phyloP scores from a whole-genome alignment of 1,284 basidiomycete genomes.

The Cryptococcus sp. region DNA sequence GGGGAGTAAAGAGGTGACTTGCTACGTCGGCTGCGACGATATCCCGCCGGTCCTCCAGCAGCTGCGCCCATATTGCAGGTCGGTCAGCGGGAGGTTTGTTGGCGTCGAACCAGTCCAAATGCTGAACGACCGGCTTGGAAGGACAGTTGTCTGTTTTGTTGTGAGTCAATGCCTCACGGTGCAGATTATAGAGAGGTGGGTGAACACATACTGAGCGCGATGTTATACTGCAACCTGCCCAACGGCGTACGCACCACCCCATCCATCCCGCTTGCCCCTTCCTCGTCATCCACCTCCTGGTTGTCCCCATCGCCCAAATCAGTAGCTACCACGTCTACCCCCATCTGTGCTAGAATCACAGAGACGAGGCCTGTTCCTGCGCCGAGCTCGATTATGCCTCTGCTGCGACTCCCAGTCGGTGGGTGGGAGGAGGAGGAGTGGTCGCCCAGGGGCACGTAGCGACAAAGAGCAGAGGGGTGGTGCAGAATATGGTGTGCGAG shows the following conservation, averaged over 20 bases:
- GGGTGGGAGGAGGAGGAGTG: not conserved
- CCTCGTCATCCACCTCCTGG: not conserved
- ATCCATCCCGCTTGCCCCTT: conserved; percentile 1
- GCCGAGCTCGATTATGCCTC: conserved; percentile 43
- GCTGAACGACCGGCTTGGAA: conserved; percentile 4
- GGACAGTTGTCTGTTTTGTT: conserved; percentile 8
- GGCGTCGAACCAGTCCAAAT: conserved; percentile 42
- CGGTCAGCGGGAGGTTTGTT: conserved; percentile 6
- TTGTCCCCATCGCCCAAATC: conserved; percentile 31
- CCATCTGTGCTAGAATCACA: conserved; percentile 38
- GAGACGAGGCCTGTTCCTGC: conserved; percentile 49
- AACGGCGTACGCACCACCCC: conserved; percentile 31
- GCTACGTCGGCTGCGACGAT: conserved; percentile 51
- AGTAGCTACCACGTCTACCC: conserved; percentile 30
- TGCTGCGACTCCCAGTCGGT: not conserved
- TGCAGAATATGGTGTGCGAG: conserved; percentile 41
- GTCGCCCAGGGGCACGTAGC: not conserved
- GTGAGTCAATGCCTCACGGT: no score
- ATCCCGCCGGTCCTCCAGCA: conserved; percentile 17
- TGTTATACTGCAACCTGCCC: conserved; percentile 30
- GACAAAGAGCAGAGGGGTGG: conserved; percentile 13
- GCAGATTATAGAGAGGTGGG: no score
- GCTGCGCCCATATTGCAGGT: conserved; percentile 23
- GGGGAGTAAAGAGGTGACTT: conserved; percentile 11
- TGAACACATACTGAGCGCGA: conserved; percentile 39